Evolutionary conservation across 805 yeast species (phyloP).

Genomic region (Starmerella powellii): DNA sequence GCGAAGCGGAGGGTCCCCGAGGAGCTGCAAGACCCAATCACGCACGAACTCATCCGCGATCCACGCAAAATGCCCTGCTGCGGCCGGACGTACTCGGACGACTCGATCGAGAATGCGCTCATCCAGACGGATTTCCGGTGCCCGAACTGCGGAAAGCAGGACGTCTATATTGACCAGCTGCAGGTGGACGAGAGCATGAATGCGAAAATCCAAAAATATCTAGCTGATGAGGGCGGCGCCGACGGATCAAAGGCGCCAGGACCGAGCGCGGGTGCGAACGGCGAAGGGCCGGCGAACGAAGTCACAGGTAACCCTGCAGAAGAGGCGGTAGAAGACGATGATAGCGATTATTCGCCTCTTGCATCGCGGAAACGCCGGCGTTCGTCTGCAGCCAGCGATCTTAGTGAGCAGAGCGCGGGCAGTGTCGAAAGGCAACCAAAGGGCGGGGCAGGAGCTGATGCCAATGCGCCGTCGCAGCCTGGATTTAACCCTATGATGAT

Average conservation of each 20-base stretch:
- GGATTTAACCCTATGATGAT: constrained; percentile 11
- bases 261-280: background rate
- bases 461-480: constrained; percentile 1
- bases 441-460: too few relatives aligned
- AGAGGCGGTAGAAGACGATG: constrained; percentile 4
- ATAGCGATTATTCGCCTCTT: constrained; percentile 14
- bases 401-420: constrained; percentile 6
- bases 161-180: constrained; percentile 63
- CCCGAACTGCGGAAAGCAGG: constrained; percentile 70
- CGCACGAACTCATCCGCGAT: constrained; percentile 47
- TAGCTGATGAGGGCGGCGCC: constrained; percentile 8
- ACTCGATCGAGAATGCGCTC: constrained; percentile 50
- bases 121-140: constrained; percentile 80
- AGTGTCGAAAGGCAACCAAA: background rate
- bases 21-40: constrained; percentile 58
- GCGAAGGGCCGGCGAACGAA: background rate
- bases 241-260: constrained; percentile 6
- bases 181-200: constrained; percentile 49
- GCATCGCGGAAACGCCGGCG: constrained; percentile 11
- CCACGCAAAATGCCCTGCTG: constrained; percentile 86
- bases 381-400: constrained; percentile 6
- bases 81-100: constrained; percentile 43
- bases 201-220: constrained; percentile 39
- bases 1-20: constrained; percentile 40
- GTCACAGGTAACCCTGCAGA: background rate